Evolutionary conservation across 345 rosid species (phyloP).

Genomic region (Dovyalis caffra): DNA sequence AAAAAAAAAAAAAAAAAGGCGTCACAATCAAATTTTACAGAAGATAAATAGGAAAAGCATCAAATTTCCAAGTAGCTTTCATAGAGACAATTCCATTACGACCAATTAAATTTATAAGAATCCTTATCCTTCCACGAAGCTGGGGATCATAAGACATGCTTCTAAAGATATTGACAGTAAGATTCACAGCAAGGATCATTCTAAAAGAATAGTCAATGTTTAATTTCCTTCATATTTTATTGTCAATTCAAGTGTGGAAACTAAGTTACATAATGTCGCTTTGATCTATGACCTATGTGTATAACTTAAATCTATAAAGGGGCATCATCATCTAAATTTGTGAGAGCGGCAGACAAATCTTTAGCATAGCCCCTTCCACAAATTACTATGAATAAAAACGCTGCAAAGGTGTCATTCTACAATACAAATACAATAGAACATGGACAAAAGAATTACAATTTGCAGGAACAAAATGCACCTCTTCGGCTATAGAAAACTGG

Average conservation of each 20-base stretch:
- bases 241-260: constrained; percentile 9
- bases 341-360: constrained; percentile 6
- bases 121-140: too few relatives aligned
- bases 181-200: not conserved
- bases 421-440: not conserved
- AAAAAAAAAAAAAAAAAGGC: too few relatives aligned
- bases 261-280: constrained; percentile 18
- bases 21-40: too few relatives aligned
- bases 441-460: constrained; percentile 19
- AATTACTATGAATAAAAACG: constrained; percentile 7
- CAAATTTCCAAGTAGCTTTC: too few relatives aligned
- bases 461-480: constrained; percentile 2
- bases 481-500: constrained; percentile 43
- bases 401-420: constrained; percentile 2
- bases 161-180: not conserved
- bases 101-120: too few relatives aligned
- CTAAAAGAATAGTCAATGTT: too few relatives aligned
- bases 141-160: too few relatives aligned
- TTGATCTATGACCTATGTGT: constrained; percentile 14
- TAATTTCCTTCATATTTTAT: constrained; percentile 13
- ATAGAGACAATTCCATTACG: too few relatives aligned
- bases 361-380: constrained; percentile 20
- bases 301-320: constrained; percentile 16
- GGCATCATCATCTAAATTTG: constrained; percentile 13
- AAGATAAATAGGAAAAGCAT: too few relatives aligned